Evolutionary conservation across 2,329 filamentous ascomycete species (phyloP), one percentile per base, ranked within the genome.

Genomic region (Scedosporium aurantiacum): DNA sequence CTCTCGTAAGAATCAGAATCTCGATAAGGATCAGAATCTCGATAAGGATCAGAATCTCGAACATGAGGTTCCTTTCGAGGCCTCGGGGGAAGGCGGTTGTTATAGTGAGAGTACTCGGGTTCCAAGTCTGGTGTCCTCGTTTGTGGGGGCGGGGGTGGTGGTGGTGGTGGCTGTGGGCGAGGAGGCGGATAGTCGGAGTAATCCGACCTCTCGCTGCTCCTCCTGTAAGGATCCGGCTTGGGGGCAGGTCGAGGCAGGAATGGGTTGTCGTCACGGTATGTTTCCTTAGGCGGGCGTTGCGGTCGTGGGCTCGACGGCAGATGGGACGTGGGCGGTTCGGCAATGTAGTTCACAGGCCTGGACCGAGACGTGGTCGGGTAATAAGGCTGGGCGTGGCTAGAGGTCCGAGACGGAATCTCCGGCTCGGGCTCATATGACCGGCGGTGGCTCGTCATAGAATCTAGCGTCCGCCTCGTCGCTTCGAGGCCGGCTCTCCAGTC

Each of bases 361-460:
- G 82, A 77, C 66, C 76, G 82, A 5, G 75, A 72, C 41, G 87
- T 81, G 0, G 80, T 78, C 0, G 84, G 84, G 65, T 87, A 87
- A 45, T 74, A 73, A 68, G 84, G 86, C 12, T 68, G 27, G 55
- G 70, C 67, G 40, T 63, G 63, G 18, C 55, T 64, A 5, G 60
- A 50, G 50, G 55, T 62, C 47, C 47, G 65, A 32, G 52, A 60
- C 4, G 65, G 58, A 14, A 67, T 61, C 14, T 57, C 62, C 14
- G 63, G 66, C 14, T 28, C 28, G 58, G 28, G 61, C 61, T 55
- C 62, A 63, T 23, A 73, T 68, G 1, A 70, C 65, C 1, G 70
- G 67, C 3, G 70, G 69, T 45, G 54, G 14, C 57, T 14, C 4
- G 43, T 62, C 16, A 62, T 60, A 32, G 60, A 63, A 37, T 82